Percentiles rank a stretch among this genome's conserved stretches.
Conservation (phyloP, 2,329 filamentous ascomycete genomes). For the Sporothrix variecibatus region DNA sequence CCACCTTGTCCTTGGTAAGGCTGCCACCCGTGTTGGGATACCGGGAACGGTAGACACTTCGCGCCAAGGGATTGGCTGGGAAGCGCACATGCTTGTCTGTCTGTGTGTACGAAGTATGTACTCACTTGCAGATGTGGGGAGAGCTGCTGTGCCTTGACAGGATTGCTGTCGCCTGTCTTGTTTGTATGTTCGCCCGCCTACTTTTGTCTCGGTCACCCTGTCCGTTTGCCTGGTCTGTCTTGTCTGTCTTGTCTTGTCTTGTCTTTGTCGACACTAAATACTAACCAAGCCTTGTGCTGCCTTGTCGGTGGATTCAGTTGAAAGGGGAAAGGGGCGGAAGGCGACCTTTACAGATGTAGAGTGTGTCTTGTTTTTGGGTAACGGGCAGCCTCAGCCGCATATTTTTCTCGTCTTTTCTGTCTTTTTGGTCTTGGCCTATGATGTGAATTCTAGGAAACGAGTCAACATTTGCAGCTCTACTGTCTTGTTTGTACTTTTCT, state of each 20-base stretch:
- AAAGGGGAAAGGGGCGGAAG: not conserved
- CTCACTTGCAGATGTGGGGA: not conserved
- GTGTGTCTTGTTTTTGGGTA: not conserved
- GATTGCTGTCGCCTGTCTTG: not conserved
- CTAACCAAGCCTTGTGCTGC: conserved; percentile 2
- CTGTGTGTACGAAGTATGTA: too few relatives aligned
- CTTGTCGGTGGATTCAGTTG: not conserved
- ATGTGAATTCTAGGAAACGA: not conserved
- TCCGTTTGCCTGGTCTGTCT: not conserved
- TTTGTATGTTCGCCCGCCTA: not conserved
- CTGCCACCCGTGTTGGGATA: not conserved
- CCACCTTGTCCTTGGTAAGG: not conserved
- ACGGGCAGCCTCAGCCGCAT: not conserved
- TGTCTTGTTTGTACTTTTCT: not conserved
- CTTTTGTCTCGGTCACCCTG: too few relatives aligned
- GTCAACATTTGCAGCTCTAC: not conserved
- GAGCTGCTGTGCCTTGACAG: not conserved
- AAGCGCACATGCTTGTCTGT: not conserved
- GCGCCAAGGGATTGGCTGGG: not conserved
- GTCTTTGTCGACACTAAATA: not conserved
- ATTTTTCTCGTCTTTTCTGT: not conserved
- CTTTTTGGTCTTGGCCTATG: too few relatives aligned
- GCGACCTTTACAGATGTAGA: not conserved
- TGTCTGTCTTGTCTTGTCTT: not conserved
- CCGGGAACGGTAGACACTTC: not conserved